A percentile compares a stretch with the other conserved stretches of the same genome.
Conservation (phyloP, 192 early-diverging fungal species). For the Mortierella antarctica region DNA sequence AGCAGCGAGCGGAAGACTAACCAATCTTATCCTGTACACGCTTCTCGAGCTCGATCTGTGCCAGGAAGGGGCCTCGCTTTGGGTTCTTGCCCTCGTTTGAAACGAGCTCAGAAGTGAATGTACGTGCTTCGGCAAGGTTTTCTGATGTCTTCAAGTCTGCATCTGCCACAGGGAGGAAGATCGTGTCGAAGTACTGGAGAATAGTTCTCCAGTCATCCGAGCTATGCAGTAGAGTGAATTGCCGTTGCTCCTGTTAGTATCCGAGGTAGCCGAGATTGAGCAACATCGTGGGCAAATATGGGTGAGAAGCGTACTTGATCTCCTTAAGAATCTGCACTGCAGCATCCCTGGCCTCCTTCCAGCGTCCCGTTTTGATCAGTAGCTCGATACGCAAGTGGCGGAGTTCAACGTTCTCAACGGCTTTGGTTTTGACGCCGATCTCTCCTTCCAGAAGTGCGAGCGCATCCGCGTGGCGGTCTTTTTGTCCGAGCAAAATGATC, state of each 20-base stretch:
- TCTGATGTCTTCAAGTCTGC: conserved; percentile 42
- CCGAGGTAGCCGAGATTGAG: too few species aligned
- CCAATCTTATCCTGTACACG: conserved; percentile 53
- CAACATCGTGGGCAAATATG: too few species aligned
- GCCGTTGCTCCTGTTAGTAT: background rate
- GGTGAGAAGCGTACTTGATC: conserved; percentile 31
- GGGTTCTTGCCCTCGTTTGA: conserved; percentile 50
- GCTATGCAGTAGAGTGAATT: background rate
- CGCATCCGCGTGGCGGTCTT: conserved; percentile 71
- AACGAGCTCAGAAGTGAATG: conserved; percentile 53
- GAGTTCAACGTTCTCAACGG: conserved; percentile 78
- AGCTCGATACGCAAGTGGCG: conserved; percentile 66
- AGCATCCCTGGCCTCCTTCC: conserved; percentile 57
- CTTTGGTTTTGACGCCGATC: conserved; percentile 69
- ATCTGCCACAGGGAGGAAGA: conserved; percentile 58
- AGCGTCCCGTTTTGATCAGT: conserved; percentile 60
- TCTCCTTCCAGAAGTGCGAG: conserved; percentile 70
- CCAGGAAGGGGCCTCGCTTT: conserved; percentile 80
- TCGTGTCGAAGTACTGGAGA: conserved; percentile 68
- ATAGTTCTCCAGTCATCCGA: conserved; percentile 82
- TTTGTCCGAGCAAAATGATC: conserved; percentile 75
- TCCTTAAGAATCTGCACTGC: conserved; percentile 56
- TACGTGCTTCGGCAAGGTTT: conserved; percentile 52
- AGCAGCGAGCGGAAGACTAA: conserved; percentile 2
- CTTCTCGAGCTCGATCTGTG: conserved; percentile 70